phyloP scores from a whole-genome alignment of 2,329 filamentous ascomycete species.

The Fusarium sp. region DNA sequence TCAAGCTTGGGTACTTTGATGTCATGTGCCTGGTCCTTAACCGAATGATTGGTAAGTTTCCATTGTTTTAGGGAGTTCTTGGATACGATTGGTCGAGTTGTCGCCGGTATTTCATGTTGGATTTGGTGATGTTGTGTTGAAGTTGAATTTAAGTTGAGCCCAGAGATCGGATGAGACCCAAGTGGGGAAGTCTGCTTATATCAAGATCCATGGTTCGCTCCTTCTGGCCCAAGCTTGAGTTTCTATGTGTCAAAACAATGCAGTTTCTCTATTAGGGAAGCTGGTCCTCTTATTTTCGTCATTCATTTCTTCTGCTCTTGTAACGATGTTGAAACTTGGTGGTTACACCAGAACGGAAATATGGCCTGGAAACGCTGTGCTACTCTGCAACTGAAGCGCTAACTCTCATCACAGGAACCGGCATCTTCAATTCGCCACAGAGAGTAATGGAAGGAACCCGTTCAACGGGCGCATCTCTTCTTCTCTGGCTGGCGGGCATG shows the following conservation, averaged over 20 bases:
- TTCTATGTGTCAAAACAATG: constrained; percentile 28
- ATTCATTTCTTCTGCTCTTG: not conserved
- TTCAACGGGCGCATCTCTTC: constrained; percentile 49
- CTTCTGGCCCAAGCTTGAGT: constrained; percentile 20
- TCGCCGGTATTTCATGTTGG: not conserved
- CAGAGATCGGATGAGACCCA: constrained; percentile 12
- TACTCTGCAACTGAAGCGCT: constrained; percentile 9
- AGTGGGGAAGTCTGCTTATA: constrained; percentile 36
- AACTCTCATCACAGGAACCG: constrained; percentile 45
- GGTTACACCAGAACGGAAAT: not conserved
- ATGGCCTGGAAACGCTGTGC: not conserved
- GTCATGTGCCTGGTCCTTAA: constrained; percentile 51
- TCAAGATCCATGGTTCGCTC: constrained; percentile 21
- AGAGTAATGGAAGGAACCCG: constrained; percentile 48
- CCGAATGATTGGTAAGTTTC: constrained; percentile 51
- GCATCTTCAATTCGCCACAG: constrained; percentile 51
- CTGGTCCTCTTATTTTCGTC: not conserved
- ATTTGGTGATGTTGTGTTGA: constrained; percentile 22
- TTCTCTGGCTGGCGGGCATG: constrained; percentile 54
- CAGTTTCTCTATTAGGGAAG: not conserved
- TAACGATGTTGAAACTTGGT: not conserved
- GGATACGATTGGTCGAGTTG: not conserved
- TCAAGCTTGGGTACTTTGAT: constrained; percentile 51
- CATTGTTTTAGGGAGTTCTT: accelerated
- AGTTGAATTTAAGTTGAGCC: constrained; percentile 37